phyloP scores from a whole-genome alignment of 2,329 filamentous ascomycete genomes.

The Phialocephala subalpina region DNA sequence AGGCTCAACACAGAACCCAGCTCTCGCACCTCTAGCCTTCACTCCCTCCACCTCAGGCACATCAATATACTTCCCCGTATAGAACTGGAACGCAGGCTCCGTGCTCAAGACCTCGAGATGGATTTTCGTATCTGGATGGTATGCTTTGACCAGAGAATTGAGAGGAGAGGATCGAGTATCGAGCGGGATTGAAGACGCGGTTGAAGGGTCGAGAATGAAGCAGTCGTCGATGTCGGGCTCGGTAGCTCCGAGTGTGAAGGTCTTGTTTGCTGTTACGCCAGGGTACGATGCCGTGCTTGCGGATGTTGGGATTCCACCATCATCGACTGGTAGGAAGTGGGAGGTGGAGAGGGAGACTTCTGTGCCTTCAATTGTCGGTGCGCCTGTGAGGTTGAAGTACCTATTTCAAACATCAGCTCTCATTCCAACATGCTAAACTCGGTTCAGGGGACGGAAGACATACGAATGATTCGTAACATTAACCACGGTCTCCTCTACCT shows the following conservation, averaged over 20 bases:
- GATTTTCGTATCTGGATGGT: slow-evolving; percentile 76
- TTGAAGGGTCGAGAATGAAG: slow-evolving; percentile 70
- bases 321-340: slow-evolving; percentile 77
- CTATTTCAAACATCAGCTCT: slow-evolving; percentile 41
- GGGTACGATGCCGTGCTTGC: slow-evolving; percentile 67
- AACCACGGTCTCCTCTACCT: slow-evolving; percentile 87
- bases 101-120: slow-evolving; percentile 90
- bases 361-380: slow-evolving; percentile 68
- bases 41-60: slow-evolving; percentile 71
- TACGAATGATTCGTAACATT: slow-evolving; percentile 97
- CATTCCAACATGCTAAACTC: neutral
- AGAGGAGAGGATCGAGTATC: slow-evolving; percentile 65
- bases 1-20: slow-evolving; percentile 92
- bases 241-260: slow-evolving; percentile 74
- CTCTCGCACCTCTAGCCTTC: slow-evolving; percentile 70
- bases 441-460: slow-evolving; percentile 34
- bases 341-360: slow-evolving; percentile 64
- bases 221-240: slow-evolving; percentile 87
- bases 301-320: slow-evolving; percentile 74
- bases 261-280: slow-evolving; percentile 67
- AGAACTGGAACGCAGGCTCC: slow-evolving; percentile 97
- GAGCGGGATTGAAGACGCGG: slow-evolving; percentile 50
- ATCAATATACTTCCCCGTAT: slow-evolving; percentile 86
- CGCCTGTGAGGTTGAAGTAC: slow-evolving; percentile 70
- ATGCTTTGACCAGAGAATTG: slow-evolving; percentile 72